A percentile compares a stretch with the other conserved stretches of the same genome.
Evolutionary conservation across 2,329 filamentous ascomycete genomes (phyloP).

Genomic region (Talaromyces sp.): DNA sequence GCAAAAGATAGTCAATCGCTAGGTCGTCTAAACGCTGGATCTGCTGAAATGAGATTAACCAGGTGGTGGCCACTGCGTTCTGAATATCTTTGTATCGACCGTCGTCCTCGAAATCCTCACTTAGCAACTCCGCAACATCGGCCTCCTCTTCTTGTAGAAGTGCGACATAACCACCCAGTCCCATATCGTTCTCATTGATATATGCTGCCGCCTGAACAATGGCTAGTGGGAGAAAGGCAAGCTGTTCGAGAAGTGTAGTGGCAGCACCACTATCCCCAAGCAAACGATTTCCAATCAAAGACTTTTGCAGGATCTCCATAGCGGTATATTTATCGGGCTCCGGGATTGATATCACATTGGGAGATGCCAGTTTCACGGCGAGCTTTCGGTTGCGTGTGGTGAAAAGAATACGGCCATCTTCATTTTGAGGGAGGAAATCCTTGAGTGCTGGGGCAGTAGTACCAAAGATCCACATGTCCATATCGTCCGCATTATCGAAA

Average conservation of each 20-base stretch:
- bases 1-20: slow-evolving; percentile 16
- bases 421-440: slow-evolving; percentile 15
- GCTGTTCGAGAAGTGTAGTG: not conserved
- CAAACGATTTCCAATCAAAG: not conserved
- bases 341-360: slow-evolving; percentile 11
- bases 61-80: slow-evolving; percentile 23
- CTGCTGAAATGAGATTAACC: slow-evolving; percentile 21
- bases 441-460: slow-evolving; percentile 12
- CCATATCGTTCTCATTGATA: not conserved
- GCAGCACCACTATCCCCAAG: not conserved
- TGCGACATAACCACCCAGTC: not conserved
- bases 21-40: slow-evolving; percentile 12
- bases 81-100: slow-evolving; percentile 14
- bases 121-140: slow-evolving; percentile 12
- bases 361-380: slow-evolving; percentile 9
- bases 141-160: not conserved
- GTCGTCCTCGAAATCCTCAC: slow-evolving; percentile 18
- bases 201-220: slow-evolving; percentile 1
- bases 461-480: slow-evolving; percentile 12
- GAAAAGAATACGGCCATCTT: slow-evolving; percentile 19
- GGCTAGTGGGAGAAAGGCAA: not conserved
- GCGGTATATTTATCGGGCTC: slow-evolving; percentile 10
- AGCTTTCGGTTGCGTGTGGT: slow-evolving; percentile 18
- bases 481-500: slow-evolving; percentile 20
- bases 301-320: not conserved